Conservation (phyloP, 805 yeast genomes). For the Starmerella etchellsii region DNA sequence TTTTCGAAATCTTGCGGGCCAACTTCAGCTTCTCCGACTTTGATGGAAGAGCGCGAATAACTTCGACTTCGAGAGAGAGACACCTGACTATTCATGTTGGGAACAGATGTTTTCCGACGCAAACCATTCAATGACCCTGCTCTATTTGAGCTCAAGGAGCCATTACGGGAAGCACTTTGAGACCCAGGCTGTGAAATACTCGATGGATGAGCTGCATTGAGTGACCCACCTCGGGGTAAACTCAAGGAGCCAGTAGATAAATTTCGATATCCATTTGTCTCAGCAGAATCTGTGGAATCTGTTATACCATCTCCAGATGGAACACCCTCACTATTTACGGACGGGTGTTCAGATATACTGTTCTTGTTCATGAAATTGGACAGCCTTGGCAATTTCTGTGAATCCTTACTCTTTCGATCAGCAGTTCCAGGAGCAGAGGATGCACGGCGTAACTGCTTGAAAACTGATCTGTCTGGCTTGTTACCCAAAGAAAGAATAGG, state of each 20-base stretch:
- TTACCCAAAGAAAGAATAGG: background rate
- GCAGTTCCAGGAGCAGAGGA: constrained; percentile 73
- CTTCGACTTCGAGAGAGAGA: constrained; percentile 33
- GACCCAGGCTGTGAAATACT: background rate
- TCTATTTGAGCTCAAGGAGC: no score
- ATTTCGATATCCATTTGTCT: no score
- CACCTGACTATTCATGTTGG: background rate
- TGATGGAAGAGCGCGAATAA: constrained; percentile 64
- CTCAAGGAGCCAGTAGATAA: no score
- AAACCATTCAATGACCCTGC: no score
- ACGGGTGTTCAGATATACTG: no score
- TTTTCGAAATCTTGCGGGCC: constrained; percentile 80
- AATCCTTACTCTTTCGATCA: constrained; percentile 21
- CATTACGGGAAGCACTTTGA: background rate
- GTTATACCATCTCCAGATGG: no score
- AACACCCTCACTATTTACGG: no score
- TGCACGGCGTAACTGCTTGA: constrained; percentile 40
- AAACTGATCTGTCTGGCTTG: constrained; percentile 15
- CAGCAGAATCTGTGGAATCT: no score
- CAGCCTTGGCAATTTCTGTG: constrained; percentile 4
- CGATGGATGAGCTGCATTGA: background rate
- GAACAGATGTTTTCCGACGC: background rate
- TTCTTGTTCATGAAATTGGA: background rate
- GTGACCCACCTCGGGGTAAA: no score
- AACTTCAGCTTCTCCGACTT: constrained; percentile 65